A percentile compares a stretch with the other conserved stretches of the same genome.
Evolutionary conservation across 2,329 filamentous ascomycete genomes (phyloP).

Genomic region (Hypoxylon sp.): DNA sequence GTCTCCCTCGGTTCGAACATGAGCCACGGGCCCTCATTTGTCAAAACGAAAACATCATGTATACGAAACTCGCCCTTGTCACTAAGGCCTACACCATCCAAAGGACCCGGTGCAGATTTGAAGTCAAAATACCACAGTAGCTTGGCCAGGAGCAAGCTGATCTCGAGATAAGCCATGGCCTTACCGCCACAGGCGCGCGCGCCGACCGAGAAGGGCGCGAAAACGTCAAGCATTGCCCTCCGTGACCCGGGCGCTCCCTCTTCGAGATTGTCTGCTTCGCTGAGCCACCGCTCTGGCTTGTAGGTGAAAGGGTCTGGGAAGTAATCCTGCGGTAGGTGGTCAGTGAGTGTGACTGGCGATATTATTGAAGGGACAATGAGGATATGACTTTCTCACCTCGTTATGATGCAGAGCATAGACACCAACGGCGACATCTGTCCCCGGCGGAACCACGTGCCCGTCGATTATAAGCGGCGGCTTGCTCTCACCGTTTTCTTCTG

Average conservation of each 20-base stretch:
- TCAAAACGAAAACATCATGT: constrained; percentile 15
- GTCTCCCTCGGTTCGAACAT: constrained; percentile 7
- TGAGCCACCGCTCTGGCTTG: constrained; percentile 27
- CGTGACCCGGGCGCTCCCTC: constrained; percentile 36
- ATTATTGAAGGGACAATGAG: not conserved
- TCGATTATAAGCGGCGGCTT: constrained; percentile 22
- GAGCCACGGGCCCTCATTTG: constrained; percentile 18
- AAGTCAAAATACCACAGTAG: constrained; percentile 52
- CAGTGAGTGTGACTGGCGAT: not conserved
- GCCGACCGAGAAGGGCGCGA: constrained; percentile 57
- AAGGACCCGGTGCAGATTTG: constrained; percentile 9
- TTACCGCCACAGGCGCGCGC: constrained; percentile 45
- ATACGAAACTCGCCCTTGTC: constrained; percentile 23
- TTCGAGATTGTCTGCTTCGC: not conserved
- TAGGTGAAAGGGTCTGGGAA: constrained; percentile 29
- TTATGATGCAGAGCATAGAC: constrained; percentile 38
- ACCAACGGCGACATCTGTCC: constrained; percentile 30
- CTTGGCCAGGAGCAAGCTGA: constrained; percentile 53
- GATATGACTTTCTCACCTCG: constrained; percentile 19
- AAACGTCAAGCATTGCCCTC: constrained; percentile 41
- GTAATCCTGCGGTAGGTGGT: constrained; percentile 21
- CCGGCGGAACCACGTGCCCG: constrained; percentile 30
- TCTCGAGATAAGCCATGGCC: constrained; percentile 53
- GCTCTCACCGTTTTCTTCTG: constrained; percentile 16
- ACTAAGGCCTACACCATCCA: constrained; percentile 10